Evolutionary conservation across 768 basidiomycete genomes (phyloP).

Genomic region (Crepidotus variabilis): DNA sequence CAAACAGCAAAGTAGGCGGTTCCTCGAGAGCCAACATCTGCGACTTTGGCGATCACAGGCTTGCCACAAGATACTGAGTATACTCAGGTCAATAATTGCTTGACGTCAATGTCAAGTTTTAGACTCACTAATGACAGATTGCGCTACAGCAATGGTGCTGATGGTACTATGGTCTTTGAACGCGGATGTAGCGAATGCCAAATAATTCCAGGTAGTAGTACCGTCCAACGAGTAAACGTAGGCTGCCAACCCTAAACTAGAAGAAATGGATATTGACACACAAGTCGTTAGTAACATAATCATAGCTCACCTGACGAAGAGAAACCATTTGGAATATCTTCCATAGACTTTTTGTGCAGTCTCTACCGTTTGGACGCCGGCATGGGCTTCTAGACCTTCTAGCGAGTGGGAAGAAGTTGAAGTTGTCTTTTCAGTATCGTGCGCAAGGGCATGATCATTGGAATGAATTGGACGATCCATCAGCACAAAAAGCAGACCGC

Average conservation of each 20-base stretch:
- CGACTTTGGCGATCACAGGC: slow-evolving; percentile 70
- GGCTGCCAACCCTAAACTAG: slow-evolving; percentile 58
- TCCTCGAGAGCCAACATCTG: slow-evolving; percentile 68
- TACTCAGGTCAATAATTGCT: slow-evolving; percentile 1
- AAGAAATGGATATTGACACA: slow-evolving; percentile 3
- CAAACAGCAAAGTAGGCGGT: slow-evolving; percentile 55
- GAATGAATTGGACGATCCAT: no score
- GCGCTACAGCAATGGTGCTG: slow-evolving; percentile 50
- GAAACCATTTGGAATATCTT: slow-evolving; percentile 51
- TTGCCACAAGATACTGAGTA: slow-evolving; percentile 43
- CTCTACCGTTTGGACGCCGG: slow-evolving; percentile 46
- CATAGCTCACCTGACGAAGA: slow-evolving; percentile 52
- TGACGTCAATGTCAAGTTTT: no score
- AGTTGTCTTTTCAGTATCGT: not conserved
- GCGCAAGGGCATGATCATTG: no score
- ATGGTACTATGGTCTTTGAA: slow-evolving; percentile 53
- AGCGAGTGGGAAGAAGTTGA: not conserved
- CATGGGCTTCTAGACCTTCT: slow-evolving; percentile 18
- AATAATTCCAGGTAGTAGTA: slow-evolving; percentile 65
- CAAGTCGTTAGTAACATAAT: not conserved
- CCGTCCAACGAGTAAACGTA: slow-evolving; percentile 78
- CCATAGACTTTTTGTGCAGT: slow-evolving; percentile 50
- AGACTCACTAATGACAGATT: slow-evolving; percentile 50
- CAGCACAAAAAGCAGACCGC: no score
- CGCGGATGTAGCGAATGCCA: slow-evolving; percentile 50